These are phyloP conservation scores for Fistulifera solaris DNA, from an alignment of 108 stramenopile species.

Conservation along the genomic window DNA sequence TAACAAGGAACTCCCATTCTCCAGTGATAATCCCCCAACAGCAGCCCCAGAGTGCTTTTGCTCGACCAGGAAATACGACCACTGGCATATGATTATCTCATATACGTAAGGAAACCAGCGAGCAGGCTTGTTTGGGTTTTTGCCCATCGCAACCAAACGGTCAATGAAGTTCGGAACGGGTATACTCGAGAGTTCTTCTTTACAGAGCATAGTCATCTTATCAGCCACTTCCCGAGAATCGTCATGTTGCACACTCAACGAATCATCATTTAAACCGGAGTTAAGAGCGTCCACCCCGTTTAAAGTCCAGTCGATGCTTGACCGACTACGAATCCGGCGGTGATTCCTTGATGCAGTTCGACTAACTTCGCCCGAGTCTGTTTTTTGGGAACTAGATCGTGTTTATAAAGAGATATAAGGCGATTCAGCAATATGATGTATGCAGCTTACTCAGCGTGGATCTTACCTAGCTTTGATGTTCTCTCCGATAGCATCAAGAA, in stretches of 20 bases:
- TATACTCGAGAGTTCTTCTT: conserved; percentile 1
- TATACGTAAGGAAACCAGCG: conserved; percentile 86
- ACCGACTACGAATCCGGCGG: conserved; percentile 71
- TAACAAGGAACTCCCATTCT: neutral
- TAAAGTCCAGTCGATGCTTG: conserved; percentile 81
- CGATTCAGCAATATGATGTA: neutral
- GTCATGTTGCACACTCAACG: too few relatives aligned
- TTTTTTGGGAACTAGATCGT: too few relatives aligned
- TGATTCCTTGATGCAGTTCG: conserved; percentile 66
- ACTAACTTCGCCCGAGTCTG: conserved; percentile 39
- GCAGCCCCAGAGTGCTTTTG: conserved; percentile 31
- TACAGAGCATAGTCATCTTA: neutral
- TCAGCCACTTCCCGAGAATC: too few relatives aligned
- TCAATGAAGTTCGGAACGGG: conserved; percentile 60
- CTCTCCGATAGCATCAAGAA: conserved; percentile 68
- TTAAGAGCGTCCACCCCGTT: neutral
- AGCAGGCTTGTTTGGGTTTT: conserved; percentile 8
- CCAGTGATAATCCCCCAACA: neutral
- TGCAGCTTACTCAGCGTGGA: neutral
- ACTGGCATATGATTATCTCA: conserved; percentile 83
- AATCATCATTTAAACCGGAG: too few relatives aligned
- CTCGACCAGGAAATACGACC: conserved; percentile 62
- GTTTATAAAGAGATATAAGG: too few relatives aligned
- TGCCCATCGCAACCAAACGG: conserved; percentile 42
- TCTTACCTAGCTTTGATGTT: conserved; percentile 56